phyloP scores from a whole-genome alignment of 192 early-diverging fungal species.

The Powellomyces hirtus region DNA sequence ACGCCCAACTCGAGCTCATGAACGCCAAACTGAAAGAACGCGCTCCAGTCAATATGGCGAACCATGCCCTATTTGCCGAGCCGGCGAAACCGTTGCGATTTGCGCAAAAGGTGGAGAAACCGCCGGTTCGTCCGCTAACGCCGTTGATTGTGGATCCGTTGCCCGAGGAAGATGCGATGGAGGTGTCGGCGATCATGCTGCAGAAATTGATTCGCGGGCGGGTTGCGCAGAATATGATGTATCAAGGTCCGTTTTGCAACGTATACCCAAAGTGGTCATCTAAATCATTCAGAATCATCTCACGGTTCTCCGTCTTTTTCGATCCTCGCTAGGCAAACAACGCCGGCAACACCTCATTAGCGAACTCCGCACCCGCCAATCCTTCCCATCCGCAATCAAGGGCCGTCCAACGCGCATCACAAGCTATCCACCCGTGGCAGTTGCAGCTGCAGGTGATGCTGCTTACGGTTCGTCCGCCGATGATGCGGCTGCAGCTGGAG shows the following conservation, averaged over 20 bases:
- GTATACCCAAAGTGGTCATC: too few relatives aligned
- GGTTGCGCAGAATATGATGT: constrained; percentile 57
- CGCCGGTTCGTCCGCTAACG: constrained; percentile 50
- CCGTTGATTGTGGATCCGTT: constrained; percentile 44
- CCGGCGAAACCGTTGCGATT: constrained; percentile 40
- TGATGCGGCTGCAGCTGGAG: not conserved
- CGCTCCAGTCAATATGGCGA: constrained; percentile 12
- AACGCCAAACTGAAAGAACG: constrained; percentile 47
- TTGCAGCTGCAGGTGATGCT: not conserved
- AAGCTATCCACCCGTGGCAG: not conserved
- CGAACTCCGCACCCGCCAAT: constrained; percentile 54
- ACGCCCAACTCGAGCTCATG: constrained; percentile 55
- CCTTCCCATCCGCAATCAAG: constrained; percentile 14
- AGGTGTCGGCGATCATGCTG: constrained; percentile 49
- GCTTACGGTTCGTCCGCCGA: not conserved
- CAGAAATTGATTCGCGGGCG: constrained; percentile 57
- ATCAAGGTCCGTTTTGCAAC: constrained; percentile 43
- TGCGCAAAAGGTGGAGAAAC: constrained; percentile 49
- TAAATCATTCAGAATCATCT: too few relatives aligned
- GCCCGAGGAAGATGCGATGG: constrained; percentile 46
- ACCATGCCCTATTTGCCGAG: not conserved
- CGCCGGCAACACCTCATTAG: constrained; percentile 51
- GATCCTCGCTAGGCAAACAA: constrained; percentile 36
- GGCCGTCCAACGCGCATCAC: not conserved
- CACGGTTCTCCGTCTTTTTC: not conserved